A percentile compares a stretch with the other conserved stretches of the same genome.
Evolutionary conservation across 2,329 filamentous ascomycete species (phyloP).

Genomic region (Microcyclosporella mali): DNA sequence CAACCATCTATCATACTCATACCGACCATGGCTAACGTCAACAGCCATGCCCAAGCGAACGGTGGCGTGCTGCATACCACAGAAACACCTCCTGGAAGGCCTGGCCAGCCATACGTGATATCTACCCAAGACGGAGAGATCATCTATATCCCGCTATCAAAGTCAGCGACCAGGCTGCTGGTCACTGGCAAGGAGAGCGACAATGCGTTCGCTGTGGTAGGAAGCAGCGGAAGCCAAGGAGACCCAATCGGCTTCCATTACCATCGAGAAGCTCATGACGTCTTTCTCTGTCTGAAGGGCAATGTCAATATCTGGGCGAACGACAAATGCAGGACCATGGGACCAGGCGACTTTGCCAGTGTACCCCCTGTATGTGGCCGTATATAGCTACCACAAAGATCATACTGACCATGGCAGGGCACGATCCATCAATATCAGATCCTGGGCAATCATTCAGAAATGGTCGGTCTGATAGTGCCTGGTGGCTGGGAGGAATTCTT

Average conservation of each 20-base stretch:
- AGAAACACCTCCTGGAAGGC: slow-evolving; percentile 15
- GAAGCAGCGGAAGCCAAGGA: slow-evolving; percentile 43
- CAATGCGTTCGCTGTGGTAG: slow-evolving; percentile 47
- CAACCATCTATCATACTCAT: background rate
- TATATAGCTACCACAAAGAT: too few species aligned
- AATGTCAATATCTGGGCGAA: slow-evolving; percentile 53
- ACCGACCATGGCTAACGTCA: slow-evolving; percentile 2
- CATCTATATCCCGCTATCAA: slow-evolving; percentile 48
- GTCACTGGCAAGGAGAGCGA: slow-evolving; percentile 49
- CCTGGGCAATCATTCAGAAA: slow-evolving; percentile 50
- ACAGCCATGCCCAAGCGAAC: background rate
- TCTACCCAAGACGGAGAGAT: slow-evolving; percentile 43
- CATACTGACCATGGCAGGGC: slow-evolving; percentile 30
- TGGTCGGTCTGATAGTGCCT: slow-evolving; percentile 49
- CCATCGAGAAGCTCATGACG: slow-evolving; percentile 52
- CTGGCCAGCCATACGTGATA: slow-evolving; percentile 22
- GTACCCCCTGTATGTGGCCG: slow-evolving; percentile 46
- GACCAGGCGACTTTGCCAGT: slow-evolving; percentile 53
- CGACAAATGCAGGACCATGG: slow-evolving; percentile 50
- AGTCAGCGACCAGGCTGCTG: slow-evolving; percentile 47
- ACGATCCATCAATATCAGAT: slow-evolving; percentile 53
- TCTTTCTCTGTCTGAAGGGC: slow-evolving; percentile 53
- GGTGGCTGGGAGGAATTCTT: slow-evolving; percentile 59
- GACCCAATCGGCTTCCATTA: slow-evolving; percentile 51
- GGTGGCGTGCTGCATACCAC: slow-evolving; percentile 3